These are phyloP conservation scores for Phytophthora palmivora DNA, from an alignment of 352 stramenopile species.

Conservation along the genomic window DNA sequence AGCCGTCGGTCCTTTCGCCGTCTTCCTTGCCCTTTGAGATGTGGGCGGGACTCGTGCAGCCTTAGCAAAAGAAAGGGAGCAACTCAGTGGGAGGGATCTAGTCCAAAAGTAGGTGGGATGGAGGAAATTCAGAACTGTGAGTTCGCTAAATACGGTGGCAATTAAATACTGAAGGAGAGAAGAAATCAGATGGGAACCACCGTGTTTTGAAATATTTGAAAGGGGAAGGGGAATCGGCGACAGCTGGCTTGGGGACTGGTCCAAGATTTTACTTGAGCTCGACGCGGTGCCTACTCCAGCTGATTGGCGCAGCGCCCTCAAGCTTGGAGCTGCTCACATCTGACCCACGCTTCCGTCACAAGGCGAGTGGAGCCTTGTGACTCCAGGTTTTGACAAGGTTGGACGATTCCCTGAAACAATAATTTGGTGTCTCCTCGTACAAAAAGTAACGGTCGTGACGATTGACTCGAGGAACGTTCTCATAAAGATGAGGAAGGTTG, in stretches of 20 bases:
- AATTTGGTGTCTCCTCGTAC: conserved; percentile 33
- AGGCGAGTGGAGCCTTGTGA: too few species aligned
- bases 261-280: conserved; percentile 9
- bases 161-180: background rate
- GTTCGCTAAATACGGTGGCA: conserved; percentile 9
- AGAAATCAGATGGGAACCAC: conserved; percentile 2
- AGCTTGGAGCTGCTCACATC: conserved; percentile 12
- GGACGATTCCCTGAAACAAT: conserved; percentile 9
- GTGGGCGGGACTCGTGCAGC: conserved; percentile 6
- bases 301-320: conserved; percentile 30
- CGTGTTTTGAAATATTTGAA: conserved; percentile 5
- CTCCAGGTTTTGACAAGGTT: background rate
- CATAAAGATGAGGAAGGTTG: conserved; percentile 16
- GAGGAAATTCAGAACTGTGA: background rate
- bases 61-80: conserved; percentile 27
- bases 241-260: conserved; percentile 12
- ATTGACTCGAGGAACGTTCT: conserved; percentile 36
- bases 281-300: conserved; percentile 18
- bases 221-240: background rate
- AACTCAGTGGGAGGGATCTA: conserved; percentile 21
- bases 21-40: conserved; percentile 33
- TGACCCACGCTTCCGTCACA: background rate
- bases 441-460: conserved; percentile 24
- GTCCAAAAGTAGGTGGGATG: conserved; percentile 6
- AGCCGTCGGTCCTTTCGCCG: background rate